These are phyloP conservation scores for Yarrowia keelungensis DNA, from an alignment of 805 yeast species.

Conservation along the genomic window DNA sequence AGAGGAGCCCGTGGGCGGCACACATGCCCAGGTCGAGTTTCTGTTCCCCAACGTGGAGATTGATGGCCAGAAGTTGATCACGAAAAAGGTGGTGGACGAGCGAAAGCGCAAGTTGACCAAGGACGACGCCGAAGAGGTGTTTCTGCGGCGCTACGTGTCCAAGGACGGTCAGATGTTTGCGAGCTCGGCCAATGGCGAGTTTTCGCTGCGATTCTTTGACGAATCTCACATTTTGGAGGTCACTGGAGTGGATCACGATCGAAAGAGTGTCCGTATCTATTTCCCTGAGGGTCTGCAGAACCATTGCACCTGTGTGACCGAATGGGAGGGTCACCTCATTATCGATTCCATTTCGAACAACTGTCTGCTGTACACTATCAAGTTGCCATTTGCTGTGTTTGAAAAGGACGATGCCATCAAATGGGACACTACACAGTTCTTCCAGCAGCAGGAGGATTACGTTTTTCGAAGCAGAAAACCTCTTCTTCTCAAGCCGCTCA, in stretches of 20 bases:
- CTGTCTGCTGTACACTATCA: conserved; percentile 6
- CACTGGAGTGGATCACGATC: conserved; percentile 16
- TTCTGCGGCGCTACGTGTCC: conserved; percentile 18
- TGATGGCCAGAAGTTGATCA: conserved; percentile 18
- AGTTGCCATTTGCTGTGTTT: conserved; percentile 6
- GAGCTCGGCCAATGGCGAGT: conserved; percentile 17
- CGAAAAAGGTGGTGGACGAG: conserved; percentile 24
- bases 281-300: conserved; percentile 29
- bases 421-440: neutral
- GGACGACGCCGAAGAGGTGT: conserved; percentile 20
- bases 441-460: conserved; percentile 19
- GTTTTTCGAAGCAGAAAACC: conserved; percentile 27
- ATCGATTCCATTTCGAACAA: conserved; percentile 19
- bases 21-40: conserved; percentile 7
- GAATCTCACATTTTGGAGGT: conserved; percentile 29
- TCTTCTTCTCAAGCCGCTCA: conserved; percentile 10
- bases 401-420: neutral
- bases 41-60: conserved; percentile 22
- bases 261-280: conserved; percentile 1
- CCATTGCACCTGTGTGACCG: conserved; percentile 30
- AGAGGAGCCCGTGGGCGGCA: conserved; percentile 24
- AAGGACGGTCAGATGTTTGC: conserved; percentile 22
- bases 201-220: conserved; percentile 17
- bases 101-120: neutral
- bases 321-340: neutral